Evolutionary conservation across 2,329 filamentous ascomycete genomes (phyloP).

Genomic region (Cryoendolithus antarcticus): DNA sequence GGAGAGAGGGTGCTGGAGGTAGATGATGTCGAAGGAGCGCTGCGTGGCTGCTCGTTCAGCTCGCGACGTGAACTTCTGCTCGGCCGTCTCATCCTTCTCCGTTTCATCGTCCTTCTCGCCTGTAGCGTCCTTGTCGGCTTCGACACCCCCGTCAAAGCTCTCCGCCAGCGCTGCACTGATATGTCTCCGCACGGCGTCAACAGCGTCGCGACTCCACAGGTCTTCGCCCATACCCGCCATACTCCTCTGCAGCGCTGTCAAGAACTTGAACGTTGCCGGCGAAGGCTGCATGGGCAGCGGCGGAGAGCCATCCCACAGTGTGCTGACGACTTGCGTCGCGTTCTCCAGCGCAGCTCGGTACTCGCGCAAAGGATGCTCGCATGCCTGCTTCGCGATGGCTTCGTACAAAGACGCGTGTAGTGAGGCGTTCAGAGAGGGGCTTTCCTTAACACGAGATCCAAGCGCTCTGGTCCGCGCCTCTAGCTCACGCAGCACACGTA

Average conservation of each 20-base stretch:
- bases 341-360: constrained; percentile 53
- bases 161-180: constrained; percentile 41
- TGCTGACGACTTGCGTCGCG: constrained; percentile 35
- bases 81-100: background rate
- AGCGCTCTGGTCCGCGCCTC: constrained; percentile 47
- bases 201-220: constrained; percentile 64
- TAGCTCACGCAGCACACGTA: constrained; percentile 64
- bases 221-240: constrained; percentile 66
- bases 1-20: background rate
- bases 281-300: constrained; percentile 65
- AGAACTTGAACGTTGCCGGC: constrained; percentile 57
- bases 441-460: background rate
- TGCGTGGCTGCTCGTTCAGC: constrained; percentile 20
- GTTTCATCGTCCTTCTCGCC: constrained; percentile 6
- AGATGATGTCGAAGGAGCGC: constrained; percentile 28
- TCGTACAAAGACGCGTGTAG: background rate
- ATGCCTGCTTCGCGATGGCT: constrained; percentile 1
- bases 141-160: constrained; percentile 2
- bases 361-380: constrained; percentile 20
- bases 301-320: constrained; percentile 67
- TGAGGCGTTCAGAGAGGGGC: background rate
- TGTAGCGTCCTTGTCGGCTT: constrained; percentile 3
- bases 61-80: constrained; percentile 4
- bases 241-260: constrained; percentile 49
- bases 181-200: constrained; percentile 48